Evolutionary conservation across 495 filamentous ascomycete species (phyloP).

Genomic region (Achaetomiella virescens): DNA sequence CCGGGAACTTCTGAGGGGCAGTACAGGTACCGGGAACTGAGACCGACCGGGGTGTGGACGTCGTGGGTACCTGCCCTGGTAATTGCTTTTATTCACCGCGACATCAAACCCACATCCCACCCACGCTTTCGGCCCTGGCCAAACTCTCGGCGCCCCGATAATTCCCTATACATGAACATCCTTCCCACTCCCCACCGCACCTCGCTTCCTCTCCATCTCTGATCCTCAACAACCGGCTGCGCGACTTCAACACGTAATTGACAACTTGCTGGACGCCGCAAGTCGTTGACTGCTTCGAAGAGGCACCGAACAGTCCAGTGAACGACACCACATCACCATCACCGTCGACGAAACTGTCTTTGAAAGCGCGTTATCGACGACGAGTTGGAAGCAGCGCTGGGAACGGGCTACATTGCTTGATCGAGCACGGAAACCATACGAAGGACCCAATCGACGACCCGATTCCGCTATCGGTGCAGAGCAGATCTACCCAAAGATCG

Average conservation of each 20-base stretch:
- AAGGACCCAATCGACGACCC: too few species aligned
- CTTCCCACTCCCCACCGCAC: conserved; percentile 28
- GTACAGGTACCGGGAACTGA: conserved; percentile 28
- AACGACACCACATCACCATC: background rate
- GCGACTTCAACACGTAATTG: conserved; percentile 7
- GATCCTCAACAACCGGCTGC: conserved; percentile 15
- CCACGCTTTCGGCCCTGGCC: conserved; percentile 17
- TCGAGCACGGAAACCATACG: too few species aligned
- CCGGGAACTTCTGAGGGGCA: conserved; percentile 20
- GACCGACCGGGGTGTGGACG: conserved; percentile 13
- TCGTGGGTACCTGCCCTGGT: conserved; percentile 22
- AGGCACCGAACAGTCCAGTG: background rate
- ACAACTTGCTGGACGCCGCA: background rate
- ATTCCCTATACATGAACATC: conserved; percentile 30
- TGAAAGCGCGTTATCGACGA: background rate
- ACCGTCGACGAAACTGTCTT: conserved; percentile 1
- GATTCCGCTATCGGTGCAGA: conserved; percentile 28
- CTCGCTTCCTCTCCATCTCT: conserved; percentile 17
- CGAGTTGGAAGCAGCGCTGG: background rate
- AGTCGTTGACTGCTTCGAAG: background rate
- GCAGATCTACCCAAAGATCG: conserved; percentile 26
- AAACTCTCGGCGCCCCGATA: conserved; percentile 18
- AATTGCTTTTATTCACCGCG: conserved; percentile 26
- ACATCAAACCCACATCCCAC: conserved; percentile 21
- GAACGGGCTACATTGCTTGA: background rate